Conservation (phyloP, 768 basidiomycete species). For the Erythrobasidium yunnanense region DNA sequence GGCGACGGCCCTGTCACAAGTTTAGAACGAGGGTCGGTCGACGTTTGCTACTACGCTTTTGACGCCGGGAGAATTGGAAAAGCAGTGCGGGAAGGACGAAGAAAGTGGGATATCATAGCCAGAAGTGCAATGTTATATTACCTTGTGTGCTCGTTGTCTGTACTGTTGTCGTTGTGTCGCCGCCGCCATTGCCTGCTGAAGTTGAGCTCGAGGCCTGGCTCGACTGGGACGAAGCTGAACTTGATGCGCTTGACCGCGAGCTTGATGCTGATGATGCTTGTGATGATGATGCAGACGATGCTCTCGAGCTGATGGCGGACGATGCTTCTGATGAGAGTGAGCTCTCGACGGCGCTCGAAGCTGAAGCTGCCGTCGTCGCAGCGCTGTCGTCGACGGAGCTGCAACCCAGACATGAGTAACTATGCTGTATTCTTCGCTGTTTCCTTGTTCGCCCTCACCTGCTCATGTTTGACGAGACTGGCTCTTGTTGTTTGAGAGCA, state of each 20-base stretch:
- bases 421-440: not conserved
- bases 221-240: not conserved
- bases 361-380: not conserved
- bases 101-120: not conserved
- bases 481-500: too few relatives aligned
- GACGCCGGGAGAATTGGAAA: not conserved
- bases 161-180: not conserved
- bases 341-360: not conserved
- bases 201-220: not conserved
- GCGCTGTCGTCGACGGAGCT: too few relatives aligned
- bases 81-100: not conserved
- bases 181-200: too few relatives aligned
- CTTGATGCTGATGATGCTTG: not conserved
- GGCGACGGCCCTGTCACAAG: not conserved
- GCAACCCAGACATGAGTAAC: not conserved
- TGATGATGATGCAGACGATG: not conserved
- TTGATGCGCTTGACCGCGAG: not conserved
- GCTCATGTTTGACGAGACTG: too few relatives aligned
- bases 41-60: not conserved
- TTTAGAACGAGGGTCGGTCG: not conserved
- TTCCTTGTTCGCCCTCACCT: not conserved
- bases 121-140: constrained; percentile 2
- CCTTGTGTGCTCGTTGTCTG: not conserved
- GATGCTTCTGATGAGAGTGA: not conserved
- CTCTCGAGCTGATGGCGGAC: not conserved